Conservation (phyloP, 2,329 filamentous ascomycete species). For the Xenosphaeropsis pyriputrescens region DNA sequence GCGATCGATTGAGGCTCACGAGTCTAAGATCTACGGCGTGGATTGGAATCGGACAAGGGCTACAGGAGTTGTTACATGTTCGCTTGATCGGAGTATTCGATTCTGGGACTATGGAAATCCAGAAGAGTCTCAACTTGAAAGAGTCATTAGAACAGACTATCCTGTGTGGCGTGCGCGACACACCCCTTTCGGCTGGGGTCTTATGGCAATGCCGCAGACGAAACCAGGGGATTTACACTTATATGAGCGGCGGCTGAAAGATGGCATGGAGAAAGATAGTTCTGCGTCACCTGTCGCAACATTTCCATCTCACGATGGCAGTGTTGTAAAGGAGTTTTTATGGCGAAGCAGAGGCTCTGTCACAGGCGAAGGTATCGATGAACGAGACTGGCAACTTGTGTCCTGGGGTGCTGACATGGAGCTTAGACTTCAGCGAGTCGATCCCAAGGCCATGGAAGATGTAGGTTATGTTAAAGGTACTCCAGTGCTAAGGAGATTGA, state of each 20-base stretch:
- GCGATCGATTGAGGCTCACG: conserved; percentile 73
- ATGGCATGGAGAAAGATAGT: conserved; percentile 27
- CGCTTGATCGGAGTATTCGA: conserved; percentile 82
- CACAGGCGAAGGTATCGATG: conserved; percentile 53
- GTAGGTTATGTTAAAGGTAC: conserved; percentile 63
- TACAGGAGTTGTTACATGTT: conserved; percentile 70
- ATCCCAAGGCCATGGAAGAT: conserved; percentile 44
- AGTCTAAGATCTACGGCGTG: conserved; percentile 87
- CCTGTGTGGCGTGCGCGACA: conserved; percentile 86
- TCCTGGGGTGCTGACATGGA: conserved; percentile 85
- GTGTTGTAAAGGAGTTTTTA: conserved; percentile 79
- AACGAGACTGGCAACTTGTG: conserved; percentile 83
- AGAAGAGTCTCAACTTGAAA: conserved; percentile 51
- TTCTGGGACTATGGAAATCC: conserved; percentile 69
- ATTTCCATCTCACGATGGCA: conserved; percentile 42
- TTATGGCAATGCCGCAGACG: conserved; percentile 85
- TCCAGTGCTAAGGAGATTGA: conserved; percentile 46
- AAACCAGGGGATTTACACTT: conserved; percentile 75
- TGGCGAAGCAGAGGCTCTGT: conserved; percentile 67
- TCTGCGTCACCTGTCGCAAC: conserved; percentile 34
- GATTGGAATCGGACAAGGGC: conserved; percentile 78
- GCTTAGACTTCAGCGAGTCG: conserved; percentile 62
- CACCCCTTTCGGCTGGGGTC: conserved; percentile 74
- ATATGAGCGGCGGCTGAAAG: conserved; percentile 49
- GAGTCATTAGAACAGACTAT: conserved; percentile 68